These are phyloP conservation scores for Exophiala calicioides DNA, from an alignment of 2,329 filamentous ascomycete genomes.

Conservation along the genomic window DNA sequence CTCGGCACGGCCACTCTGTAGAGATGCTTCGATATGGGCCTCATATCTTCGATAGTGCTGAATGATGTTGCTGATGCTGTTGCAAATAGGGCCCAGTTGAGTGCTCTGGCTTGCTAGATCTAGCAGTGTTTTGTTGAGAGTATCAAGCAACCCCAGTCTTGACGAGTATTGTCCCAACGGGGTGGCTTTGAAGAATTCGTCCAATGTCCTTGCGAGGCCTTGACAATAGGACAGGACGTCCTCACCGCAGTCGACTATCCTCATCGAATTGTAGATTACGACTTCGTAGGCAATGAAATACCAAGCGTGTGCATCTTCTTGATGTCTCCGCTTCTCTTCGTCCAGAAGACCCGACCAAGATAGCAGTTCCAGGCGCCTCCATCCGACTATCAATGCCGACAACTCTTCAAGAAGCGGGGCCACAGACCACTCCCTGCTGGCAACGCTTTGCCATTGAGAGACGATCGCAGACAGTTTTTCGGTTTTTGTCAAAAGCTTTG, in stretches of 20 bases:
- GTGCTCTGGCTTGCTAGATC: constrained; percentile 63
- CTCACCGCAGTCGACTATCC: constrained; percentile 60
- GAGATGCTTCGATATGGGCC: constrained; percentile 62
- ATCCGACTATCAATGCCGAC: constrained; percentile 78
- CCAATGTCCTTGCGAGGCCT: constrained; percentile 72
- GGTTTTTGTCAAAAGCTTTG: constrained; percentile 79
- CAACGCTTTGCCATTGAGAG: constrained; percentile 94
- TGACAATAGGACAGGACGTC: constrained; percentile 55
- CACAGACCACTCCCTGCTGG: constrained; percentile 75
- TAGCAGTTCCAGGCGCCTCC: constrained; percentile 86
- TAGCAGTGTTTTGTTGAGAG: constrained; percentile 64
- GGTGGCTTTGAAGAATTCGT: constrained; percentile 75
- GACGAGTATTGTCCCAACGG: constrained; percentile 78
- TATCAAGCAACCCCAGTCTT: constrained; percentile 68
- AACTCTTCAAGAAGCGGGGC: constrained; percentile 71
- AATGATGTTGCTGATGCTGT: constrained; percentile 74
- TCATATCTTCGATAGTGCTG: constrained; percentile 73
- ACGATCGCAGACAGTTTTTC: constrained; percentile 85
- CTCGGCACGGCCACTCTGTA: constrained; percentile 66
- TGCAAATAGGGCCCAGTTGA: constrained; percentile 58
- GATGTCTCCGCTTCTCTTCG: constrained; percentile 73
- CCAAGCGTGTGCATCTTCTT: constrained; percentile 81
- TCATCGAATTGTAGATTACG: constrained; percentile 73
- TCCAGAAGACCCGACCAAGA: constrained; percentile 91
- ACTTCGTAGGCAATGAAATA: constrained; percentile 96